Conservation (phyloP, 169 alveolate species). For the Plasmodium coatneyi region DNA sequence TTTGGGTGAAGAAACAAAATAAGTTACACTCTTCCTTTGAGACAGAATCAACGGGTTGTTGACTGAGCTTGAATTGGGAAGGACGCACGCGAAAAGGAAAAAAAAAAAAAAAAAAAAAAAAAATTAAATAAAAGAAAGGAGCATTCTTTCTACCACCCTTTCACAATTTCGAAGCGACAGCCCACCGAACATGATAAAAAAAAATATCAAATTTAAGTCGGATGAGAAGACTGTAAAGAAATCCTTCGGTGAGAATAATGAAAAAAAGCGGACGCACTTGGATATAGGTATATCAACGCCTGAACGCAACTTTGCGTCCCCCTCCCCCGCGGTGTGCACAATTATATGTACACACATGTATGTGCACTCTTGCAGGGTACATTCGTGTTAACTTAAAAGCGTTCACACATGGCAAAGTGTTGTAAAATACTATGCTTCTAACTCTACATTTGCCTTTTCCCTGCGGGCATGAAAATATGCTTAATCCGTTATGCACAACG, state of each 20-base stretch:
- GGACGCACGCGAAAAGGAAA: neutral
- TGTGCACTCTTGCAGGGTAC: neutral
- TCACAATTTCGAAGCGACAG: constrained; percentile 21
- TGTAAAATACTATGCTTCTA: neutral
- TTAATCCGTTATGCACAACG: neutral
- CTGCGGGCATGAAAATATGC: neutral
- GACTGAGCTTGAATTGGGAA: neutral
- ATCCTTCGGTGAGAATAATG: constrained; percentile 38
- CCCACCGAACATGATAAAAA: constrained; percentile 39
- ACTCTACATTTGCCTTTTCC: neutral
- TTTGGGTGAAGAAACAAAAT: neutral
- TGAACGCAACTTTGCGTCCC: neutral
- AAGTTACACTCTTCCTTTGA: neutral
- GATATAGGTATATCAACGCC: constrained; percentile 24
- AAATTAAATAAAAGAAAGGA: neutral
- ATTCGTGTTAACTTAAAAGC: neutral
- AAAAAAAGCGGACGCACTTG: constrained; percentile 43
- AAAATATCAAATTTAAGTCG: constrained; percentile 18
- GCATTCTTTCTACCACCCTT: neutral
- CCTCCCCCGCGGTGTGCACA: neutral
- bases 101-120: neutral
- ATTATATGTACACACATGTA: neutral
- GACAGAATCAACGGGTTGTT: neutral
- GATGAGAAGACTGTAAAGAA: constrained; percentile 49
- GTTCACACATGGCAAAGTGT: neutral